Evolutionary conservation across 768 basidiomycete species (phyloP).

Genomic region (Pluteus cervinus): DNA sequence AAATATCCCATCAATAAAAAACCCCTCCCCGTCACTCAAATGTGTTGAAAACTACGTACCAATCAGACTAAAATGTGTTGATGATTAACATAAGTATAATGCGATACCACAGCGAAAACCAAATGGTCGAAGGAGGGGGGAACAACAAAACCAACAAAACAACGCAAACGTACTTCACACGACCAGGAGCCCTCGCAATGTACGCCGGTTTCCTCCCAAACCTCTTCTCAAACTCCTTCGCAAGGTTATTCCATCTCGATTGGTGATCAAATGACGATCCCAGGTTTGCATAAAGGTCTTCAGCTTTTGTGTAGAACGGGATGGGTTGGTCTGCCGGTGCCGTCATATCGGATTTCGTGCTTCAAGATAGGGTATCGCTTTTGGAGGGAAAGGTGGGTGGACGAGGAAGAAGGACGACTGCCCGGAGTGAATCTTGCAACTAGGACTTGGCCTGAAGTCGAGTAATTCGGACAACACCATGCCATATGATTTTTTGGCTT

Average conservation of each 20-base stretch:
- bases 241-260: constrained; percentile 56
- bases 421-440: too few species aligned
- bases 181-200: constrained; percentile 73
- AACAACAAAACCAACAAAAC: neutral
- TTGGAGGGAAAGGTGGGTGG: too few species aligned
- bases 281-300: constrained; percentile 47
- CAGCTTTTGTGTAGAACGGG: constrained; percentile 54
- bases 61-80: constrained; percentile 33
- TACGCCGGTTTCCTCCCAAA: constrained; percentile 65
- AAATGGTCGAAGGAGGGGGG: too few species aligned
- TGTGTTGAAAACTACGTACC: constrained; percentile 21
- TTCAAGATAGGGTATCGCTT: too few species aligned
- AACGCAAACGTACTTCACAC: constrained; percentile 73
- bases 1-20: constrained; percentile 11
- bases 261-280: constrained; percentile 51
- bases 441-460: too few species aligned
- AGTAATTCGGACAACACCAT: too few species aligned
- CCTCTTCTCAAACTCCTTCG: constrained; percentile 51
- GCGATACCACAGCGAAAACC: constrained; percentile 3
- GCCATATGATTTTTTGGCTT: too few species aligned
- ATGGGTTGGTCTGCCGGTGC: constrained; percentile 48
- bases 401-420: too few species aligned
- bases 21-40: neutral
- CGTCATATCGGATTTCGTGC: too few species aligned
- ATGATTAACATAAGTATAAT: constrained; percentile 1